Base-by-base conservation (phyloP, 192 early-diverging fungal species). In the Rhizoclosmatium globosum region DNA sequence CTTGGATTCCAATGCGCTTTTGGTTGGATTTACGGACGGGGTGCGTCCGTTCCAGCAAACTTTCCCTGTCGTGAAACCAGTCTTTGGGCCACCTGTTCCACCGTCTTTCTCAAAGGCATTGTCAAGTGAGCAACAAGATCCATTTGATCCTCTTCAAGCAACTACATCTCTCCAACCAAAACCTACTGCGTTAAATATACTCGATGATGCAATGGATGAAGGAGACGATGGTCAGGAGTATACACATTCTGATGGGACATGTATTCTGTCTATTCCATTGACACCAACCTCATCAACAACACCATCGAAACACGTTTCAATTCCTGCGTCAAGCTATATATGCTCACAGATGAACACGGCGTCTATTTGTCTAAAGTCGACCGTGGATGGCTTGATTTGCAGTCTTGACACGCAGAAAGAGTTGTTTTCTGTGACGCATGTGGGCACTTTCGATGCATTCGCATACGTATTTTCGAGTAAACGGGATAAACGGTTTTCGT, bases 341-440 rank as follows among this genome's bases (percentile, higher is more conserved):
- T 68, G 67, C 44, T 19, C 7, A 11, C 67, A 68, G 17, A 7
- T 15, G 17, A 6, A 23, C 1, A 11, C 42, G 11, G 15, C 7
- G 17, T 43, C 17, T 19, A 41, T 68, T 7, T 72, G 70, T 38
- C 70, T 72, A 0, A 72, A 72, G 31, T 72, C 70, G 4, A 53
- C n/a, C 56, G 70, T 72, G 50, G 70, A 72, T 57, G 70, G 70
- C 47, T 58, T 72, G 19, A 17, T 72, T 17, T 72, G 53, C 50
- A 23, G 11, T 38, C 4, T 72, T 13, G 38, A 7, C 6, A 62
- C 60, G 1, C 11, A 6, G 7, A 39, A 7, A 19, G 60, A 23
- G 7, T 1, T 1, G 23, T 7, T 23, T 0, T 9, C 9, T 7
- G 21, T 72, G 3, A 56, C 11, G 11, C 70, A 72, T 72, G 70